phyloP scores from a whole-genome alignment of 2,329 filamentous ascomycete species.

The Simplicillium aogashimaense region DNA sequence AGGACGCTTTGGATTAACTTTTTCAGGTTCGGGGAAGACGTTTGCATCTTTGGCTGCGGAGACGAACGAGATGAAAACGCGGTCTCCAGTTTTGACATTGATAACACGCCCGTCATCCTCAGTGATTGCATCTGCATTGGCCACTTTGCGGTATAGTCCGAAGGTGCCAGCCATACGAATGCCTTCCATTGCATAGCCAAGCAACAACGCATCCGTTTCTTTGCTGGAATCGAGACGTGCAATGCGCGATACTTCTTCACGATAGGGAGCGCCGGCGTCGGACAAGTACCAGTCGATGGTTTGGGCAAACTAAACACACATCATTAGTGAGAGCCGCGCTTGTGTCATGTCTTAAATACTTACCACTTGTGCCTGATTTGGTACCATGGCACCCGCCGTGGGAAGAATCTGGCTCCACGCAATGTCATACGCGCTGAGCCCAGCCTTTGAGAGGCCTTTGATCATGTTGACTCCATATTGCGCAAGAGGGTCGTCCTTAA shows the following conservation, averaged over 20 bases:
- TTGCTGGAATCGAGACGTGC: constrained; percentile 43
- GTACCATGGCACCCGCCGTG: constrained; percentile 54
- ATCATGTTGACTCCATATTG: constrained; percentile 58
- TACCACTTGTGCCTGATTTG: constrained; percentile 60
- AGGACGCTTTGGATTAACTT: constrained; percentile 53
- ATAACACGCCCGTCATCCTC: constrained; percentile 44
- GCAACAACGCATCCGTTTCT: constrained; percentile 52
- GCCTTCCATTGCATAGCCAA: constrained; percentile 64
- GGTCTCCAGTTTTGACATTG: constrained; percentile 43
- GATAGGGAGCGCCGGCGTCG: constrained; percentile 33
- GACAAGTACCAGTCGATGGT: constrained; percentile 2
- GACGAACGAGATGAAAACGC: constrained; percentile 54
- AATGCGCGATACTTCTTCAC: constrained; percentile 50
- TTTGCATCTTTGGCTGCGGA: constrained; percentile 43
- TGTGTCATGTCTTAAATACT: constrained; percentile 15
- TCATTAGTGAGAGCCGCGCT: neutral
- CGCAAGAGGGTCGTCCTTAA: constrained; percentile 44
- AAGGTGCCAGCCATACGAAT: constrained; percentile 57
- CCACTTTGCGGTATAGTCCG: constrained; percentile 48
- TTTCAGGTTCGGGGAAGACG: constrained; percentile 51
- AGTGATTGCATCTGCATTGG: constrained; percentile 30
- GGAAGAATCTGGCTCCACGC: constrained; percentile 64
- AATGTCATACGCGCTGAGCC: constrained; percentile 54
- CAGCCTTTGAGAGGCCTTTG: constrained; percentile 52
- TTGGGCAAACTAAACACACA: neutral